Evolutionary conservation across 176 grass and related monocot genomes (phyloP).

Genomic region (Oryza glaberrima): DNA sequence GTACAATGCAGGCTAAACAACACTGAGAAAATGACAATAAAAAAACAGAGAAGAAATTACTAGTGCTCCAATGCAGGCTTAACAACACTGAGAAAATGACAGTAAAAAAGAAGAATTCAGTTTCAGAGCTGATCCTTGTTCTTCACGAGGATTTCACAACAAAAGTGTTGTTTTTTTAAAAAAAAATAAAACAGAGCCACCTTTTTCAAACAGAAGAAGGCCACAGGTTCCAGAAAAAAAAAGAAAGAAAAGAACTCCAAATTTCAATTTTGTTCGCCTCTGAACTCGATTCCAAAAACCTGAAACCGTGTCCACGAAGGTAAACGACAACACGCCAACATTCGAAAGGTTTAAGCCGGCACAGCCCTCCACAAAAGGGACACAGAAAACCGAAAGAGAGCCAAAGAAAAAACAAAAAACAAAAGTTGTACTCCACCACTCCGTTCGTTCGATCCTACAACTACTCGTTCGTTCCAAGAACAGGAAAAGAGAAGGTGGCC

Average conservation of each 20-base stretch:
- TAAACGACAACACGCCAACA: conserved; percentile 38
- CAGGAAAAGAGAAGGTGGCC: conserved; percentile 21
- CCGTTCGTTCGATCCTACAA: conserved; percentile 27
- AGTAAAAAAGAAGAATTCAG: background rate
- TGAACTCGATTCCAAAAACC: conserved; percentile 40
- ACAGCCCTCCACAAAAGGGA: conserved; percentile 34
- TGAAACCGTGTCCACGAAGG: conserved; percentile 28
- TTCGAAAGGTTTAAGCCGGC: conserved; percentile 42
- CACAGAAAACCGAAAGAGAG: conserved; percentile 27
- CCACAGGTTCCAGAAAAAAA: background rate
- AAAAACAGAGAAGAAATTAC: background rate
- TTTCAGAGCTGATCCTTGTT: background rate
- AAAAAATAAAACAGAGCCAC: background rate
- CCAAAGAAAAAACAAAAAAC: conserved; percentile 33
- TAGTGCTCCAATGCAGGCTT: background rate
- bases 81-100: background rate
- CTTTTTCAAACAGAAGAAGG: background rate
- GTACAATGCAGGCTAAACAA: background rate
- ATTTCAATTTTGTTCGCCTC: background rate
- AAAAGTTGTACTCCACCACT: background rate
- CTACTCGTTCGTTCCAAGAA: conserved; percentile 22
- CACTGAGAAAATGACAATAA: background rate
- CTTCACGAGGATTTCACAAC: background rate
- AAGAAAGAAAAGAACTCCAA: background rate
- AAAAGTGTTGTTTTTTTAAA: background rate